phyloP scores from a whole-genome alignment of 441 rosid genomes.

The Bocquillonia castaneifolia region DNA sequence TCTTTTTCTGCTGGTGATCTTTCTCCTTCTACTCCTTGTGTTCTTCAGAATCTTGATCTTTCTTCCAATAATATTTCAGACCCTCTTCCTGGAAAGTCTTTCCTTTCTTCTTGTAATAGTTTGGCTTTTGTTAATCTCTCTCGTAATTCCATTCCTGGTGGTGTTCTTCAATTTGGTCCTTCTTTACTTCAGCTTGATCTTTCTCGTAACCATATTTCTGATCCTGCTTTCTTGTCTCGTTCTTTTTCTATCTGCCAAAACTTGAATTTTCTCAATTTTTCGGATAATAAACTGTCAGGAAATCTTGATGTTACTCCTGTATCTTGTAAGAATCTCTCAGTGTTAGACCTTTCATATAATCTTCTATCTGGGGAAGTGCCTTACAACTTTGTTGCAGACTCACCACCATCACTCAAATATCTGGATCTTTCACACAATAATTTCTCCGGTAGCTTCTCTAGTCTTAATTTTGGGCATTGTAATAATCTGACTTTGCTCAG shows the following conservation, averaged over 20 bases:
- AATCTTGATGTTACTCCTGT: slow-evolving; percentile 30
- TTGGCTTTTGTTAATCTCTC: slow-evolving; percentile 47
- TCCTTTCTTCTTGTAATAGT: slow-evolving; percentile 34
- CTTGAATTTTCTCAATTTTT: slow-evolving; percentile 50
- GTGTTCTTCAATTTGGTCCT: slow-evolving; percentile 41
- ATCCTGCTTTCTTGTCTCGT: slow-evolving; percentile 29
- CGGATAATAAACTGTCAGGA: slow-evolving; percentile 50
- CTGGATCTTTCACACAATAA: slow-evolving; percentile 71
- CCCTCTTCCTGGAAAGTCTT: slow-evolving; percentile 39
- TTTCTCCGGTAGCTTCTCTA: slow-evolving; percentile 59
- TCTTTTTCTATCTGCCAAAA: slow-evolving; percentile 49
- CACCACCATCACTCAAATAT: slow-evolving; percentile 42
- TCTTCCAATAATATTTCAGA: slow-evolving; percentile 48
- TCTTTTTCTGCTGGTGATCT: slow-evolving; percentile 51
- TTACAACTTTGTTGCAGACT: slow-evolving; percentile 31
- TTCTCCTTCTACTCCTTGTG: slow-evolving; percentile 37
- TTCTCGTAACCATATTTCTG: slow-evolving; percentile 47
- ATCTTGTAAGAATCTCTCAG: slow-evolving; percentile 43
- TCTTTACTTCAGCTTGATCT: slow-evolving; percentile 56
- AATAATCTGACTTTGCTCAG: slow-evolving; percentile 53
- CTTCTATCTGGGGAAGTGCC: slow-evolving; percentile 56
- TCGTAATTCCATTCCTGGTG: slow-evolving; percentile 47
- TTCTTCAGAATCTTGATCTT: slow-evolving; percentile 44
- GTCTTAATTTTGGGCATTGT: slow-evolving; percentile 53
- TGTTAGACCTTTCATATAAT: slow-evolving; percentile 63